Conservation (phyloP, 2,329 filamentous ascomycete genomes). For the Coniochaeta sp. region DNA sequence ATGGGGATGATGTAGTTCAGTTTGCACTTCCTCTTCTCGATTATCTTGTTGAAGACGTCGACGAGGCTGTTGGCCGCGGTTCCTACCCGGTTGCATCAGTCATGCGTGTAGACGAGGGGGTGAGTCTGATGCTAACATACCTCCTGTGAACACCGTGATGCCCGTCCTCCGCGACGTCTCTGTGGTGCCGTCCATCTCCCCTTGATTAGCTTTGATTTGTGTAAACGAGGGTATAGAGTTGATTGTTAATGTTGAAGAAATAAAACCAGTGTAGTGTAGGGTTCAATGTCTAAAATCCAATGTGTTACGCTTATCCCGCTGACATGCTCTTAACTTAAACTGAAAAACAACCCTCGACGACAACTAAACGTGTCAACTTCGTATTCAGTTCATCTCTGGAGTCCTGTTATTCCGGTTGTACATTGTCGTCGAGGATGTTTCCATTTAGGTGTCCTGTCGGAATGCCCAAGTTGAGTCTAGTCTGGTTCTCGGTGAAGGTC, state of each 20-base stretch:
- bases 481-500: too few species aligned
- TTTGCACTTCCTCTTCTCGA: slow-evolving; percentile 56
- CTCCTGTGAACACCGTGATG: slow-evolving; percentile 19
- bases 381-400: slow-evolving; percentile 7
- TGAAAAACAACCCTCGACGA: not conserved
- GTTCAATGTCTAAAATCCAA: too few species aligned
- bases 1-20: slow-evolving; percentile 89
- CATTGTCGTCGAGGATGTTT: not conserved
- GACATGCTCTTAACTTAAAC: not conserved
- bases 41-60: slow-evolving; percentile 71
- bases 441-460: not conserved
- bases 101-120: not conserved
- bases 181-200: not conserved
- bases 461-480: not conserved
- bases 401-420: not conserved
- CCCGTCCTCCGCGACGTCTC: slow-evolving; percentile 6
- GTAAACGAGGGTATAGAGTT: not conserved
- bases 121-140: slow-evolving; percentile 8
- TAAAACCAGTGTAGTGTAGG: too few species aligned
- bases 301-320: too few species aligned
- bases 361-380: slow-evolving; percentile 18
- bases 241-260: too few species aligned
- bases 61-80: slow-evolving; percentile 93
- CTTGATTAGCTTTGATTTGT: not conserved
- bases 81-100: slow-evolving; percentile 52